Evolutionary conservation across 2,329 filamentous ascomycete species (phyloP), one percentile per base, ranked within the genome.

Genomic region (Colletotrichum navitas): DNA sequence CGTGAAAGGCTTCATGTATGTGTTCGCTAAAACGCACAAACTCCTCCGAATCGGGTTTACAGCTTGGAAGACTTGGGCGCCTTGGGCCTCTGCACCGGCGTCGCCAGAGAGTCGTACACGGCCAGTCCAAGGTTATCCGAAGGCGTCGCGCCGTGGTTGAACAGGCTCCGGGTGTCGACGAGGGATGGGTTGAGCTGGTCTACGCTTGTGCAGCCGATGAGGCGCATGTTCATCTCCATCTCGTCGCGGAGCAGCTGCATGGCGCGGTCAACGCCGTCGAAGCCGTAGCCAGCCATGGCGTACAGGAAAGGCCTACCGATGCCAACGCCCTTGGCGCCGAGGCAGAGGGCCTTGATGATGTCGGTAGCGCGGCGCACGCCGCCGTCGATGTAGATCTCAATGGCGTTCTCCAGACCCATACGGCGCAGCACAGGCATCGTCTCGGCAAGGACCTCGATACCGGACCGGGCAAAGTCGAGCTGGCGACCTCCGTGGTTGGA

Each of bases 181-280:
- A 99, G 83, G 34, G 90, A 91, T 0, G 95, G 92, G 73, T 93
- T 93, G 73, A 99, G 83, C 76, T 99, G 91, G 45, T 90, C 90
- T 41, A 99, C 81, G 72, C 83, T 91, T 26, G 87, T 89, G 71
- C 91, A 93, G 12, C 96, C 96, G 76, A 99, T 94, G 74, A 99
- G 85, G 8, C 96, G 90, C 96, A 99, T 98, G 79, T 95, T 96
- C 95, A 98, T 98, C 85, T 97, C 94, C 89, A 99, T 93, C 87
- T 99, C 96, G 78, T 98, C 96, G 84, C 93, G 94, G 76, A 97
- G 87, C 70, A 97, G 84, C 82, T 94, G 92, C 92, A 98, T 97
- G 41, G 96, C 96, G 43, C 94, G 89, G 78, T 97, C 93, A 26
- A 98, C 95, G 74, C 96, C 96, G 2, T 91, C 87, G 71, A 94